Percentiles rank a stretch among this genome's conserved stretches.
Evolutionary conservation across 371 early-diverging fungal genomes (phyloP).

Genomic region (Blakeslea trispora): DNA sequence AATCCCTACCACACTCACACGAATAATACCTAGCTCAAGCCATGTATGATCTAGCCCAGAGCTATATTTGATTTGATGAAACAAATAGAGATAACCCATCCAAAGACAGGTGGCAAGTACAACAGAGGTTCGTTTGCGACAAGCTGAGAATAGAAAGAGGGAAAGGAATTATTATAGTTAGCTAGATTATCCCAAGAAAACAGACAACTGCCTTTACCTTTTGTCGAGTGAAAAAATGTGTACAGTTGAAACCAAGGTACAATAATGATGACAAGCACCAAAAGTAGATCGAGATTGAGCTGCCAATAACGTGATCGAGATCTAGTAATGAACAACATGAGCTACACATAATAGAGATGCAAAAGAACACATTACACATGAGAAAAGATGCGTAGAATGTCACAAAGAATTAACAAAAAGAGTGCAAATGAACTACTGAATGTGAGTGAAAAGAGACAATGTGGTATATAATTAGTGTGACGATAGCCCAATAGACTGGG

Average conservation of each 20-base stretch:
- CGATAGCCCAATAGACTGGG: constrained; percentile 9
- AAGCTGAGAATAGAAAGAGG: no score
- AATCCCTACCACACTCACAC: constrained; percentile 88
- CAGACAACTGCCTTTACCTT: constrained; percentile 16
- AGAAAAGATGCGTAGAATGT: constrained; percentile 71
- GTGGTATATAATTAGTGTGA: constrained; percentile 25
- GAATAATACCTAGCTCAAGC: constrained; percentile 74
- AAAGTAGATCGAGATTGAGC: constrained; percentile 61
- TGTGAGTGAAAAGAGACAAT: constrained; percentile 76
- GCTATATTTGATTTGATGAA: constrained; percentile 64
- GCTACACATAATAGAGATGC: neutral
- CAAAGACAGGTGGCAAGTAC: constrained; percentile 54
- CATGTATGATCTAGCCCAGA: constrained; percentile 38
- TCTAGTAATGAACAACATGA: constrained; percentile 30
- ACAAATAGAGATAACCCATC: constrained; percentile 67
- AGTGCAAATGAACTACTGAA: constrained; percentile 76
- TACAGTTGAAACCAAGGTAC: constrained; percentile 82
- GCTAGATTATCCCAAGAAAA: neutral
- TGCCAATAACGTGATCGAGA: constrained; percentile 81
- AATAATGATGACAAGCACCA: constrained; percentile 66
- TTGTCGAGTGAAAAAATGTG: constrained; percentile 54
- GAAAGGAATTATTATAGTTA: no score
- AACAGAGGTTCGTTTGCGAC: constrained; percentile 23
- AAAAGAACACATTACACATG: constrained; percentile 51
- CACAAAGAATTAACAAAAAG: constrained; percentile 83